These are phyloP conservation scores for Colletotrichum plurivorum DNA, from an alignment of 2,329 filamentous ascomycete species.

Conservation along the genomic window DNA sequence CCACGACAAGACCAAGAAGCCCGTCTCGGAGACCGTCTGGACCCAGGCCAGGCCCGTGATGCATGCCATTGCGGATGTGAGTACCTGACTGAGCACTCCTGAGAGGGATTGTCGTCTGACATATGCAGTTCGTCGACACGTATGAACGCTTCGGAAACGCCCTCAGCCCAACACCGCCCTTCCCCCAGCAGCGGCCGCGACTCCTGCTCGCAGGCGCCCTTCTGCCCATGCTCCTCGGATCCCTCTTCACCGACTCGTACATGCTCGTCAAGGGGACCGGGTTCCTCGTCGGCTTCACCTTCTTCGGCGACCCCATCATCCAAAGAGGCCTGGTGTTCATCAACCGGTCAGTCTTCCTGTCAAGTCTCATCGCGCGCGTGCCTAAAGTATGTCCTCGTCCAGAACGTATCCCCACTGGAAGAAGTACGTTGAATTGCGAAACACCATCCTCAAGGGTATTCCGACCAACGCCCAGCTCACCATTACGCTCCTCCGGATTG, in stretches of 20 bases:
- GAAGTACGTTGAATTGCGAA: slow-evolving; percentile 80
- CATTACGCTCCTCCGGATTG: slow-evolving; percentile 84
- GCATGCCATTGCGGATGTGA: slow-evolving; percentile 64
- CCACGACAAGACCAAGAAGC: slow-evolving; percentile 84
- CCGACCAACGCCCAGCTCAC: slow-evolving; percentile 90
- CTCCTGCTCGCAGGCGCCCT: slow-evolving; percentile 69
- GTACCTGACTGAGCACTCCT: slow-evolving; percentile 17
- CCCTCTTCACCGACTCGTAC: slow-evolving; percentile 70
- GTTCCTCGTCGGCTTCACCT: slow-evolving; percentile 78
- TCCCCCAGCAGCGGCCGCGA: slow-evolving; percentile 67
- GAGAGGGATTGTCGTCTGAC: no score
- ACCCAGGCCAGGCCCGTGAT: slow-evolving; percentile 81
- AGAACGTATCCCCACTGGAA: slow-evolving; percentile 77
- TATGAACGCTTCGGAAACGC: slow-evolving; percentile 69
- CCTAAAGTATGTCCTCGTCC: slow-evolving; percentile 47
- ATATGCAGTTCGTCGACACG: slow-evolving; percentile 54
- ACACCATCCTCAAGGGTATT: slow-evolving; percentile 83
- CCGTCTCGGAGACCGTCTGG: slow-evolving; percentile 84
- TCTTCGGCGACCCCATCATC: slow-evolving; percentile 86
- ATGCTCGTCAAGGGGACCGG: slow-evolving; percentile 75
- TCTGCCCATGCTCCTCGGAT: slow-evolving; percentile 64
- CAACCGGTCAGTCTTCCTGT: slow-evolving; percentile 60
- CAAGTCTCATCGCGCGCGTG: slow-evolving; percentile 35
- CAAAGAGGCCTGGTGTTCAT: slow-evolving; percentile 70
- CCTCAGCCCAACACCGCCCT: slow-evolving; percentile 75